These are phyloP conservation scores for Eremothecium gossypii DNA, from an alignment of 1,139 yeast genomes.

Conservation along the genomic window DNA sequence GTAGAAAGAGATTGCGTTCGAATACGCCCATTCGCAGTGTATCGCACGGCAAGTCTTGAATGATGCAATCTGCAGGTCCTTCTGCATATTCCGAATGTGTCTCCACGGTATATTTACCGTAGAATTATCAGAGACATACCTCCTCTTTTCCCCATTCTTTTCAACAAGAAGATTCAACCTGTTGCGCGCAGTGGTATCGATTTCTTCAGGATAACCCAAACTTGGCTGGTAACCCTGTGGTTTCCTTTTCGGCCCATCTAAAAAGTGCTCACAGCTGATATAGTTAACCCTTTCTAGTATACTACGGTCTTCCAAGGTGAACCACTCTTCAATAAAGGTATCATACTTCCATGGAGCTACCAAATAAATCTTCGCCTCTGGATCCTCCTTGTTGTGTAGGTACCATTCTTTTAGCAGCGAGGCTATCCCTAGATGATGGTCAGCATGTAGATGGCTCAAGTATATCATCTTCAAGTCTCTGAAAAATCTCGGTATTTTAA, in stretches of 20 bases:
- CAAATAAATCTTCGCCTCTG: constrained; percentile 39
- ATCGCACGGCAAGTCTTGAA: constrained; percentile 63
- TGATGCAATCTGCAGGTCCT: constrained; percentile 27
- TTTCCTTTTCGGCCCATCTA: constrained; percentile 18
- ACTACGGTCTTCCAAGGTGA: constrained; percentile 39
- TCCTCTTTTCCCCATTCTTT: constrained; percentile 8
- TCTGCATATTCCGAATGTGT: constrained; percentile 22
- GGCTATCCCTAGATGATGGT: constrained; percentile 83
- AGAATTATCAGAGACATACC: constrained; percentile 17
- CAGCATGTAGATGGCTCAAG: constrained; percentile 92
- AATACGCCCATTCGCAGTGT: constrained; percentile 82
- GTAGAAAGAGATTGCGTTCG: constrained; percentile 49
- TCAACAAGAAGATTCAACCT: not conserved
- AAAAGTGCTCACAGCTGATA: constrained; percentile 61
- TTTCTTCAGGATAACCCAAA: not conserved
- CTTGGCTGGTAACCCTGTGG: not conserved
- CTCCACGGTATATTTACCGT: not conserved
- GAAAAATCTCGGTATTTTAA: constrained; percentile 32
- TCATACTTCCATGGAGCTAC: constrained; percentile 72
- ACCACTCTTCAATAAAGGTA: constrained; percentile 64
- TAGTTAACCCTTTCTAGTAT: constrained; percentile 43
- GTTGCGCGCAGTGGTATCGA: not conserved
- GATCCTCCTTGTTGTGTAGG: constrained; percentile 27
- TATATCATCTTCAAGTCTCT: constrained; percentile 56
- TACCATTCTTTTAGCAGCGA: constrained; percentile 67